Base-by-base conservation (phyloP, 169 alveolate species). In the Cryptosporidium baileyi region DNA sequence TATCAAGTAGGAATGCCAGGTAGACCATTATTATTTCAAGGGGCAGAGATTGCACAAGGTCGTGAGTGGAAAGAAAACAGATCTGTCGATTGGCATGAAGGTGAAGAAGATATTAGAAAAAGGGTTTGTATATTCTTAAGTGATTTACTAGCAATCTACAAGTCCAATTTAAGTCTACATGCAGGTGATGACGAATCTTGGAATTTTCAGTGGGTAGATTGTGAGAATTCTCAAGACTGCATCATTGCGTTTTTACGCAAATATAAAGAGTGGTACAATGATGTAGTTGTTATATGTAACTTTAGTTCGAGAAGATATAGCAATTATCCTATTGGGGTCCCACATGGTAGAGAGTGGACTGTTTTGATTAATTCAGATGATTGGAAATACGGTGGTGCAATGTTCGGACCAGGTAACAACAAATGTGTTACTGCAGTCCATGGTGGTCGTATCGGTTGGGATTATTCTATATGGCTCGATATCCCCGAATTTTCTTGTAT, bases 81-180 rank as follows among this genome's bases (percentile, higher is more conserved):
- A 80, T 89, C 92, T 26, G 91, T 90, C 6, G 93, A 90, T 60
- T 90, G 93, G 93, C 91, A 90, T 74, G 93, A 90, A 34, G 91
- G 92, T 15, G 91, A 90, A 28, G 93, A 90, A 60, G 91, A 82
- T 19, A 63, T 80, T 22, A 85, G 93, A 45, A 88, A 81, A 30
- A 90, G 88, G 45, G 67, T 81, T 32, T 88, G 91, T 36, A 63
- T 90, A 3, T 90, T 88, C 82, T 74, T 90, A 15, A 74, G 89
- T 24, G 92, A 90, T 60, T 90, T 90, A 28, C 45, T 90, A 62
- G 90, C 80, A 19, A 60, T 67, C 26, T 90, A 90, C 89, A 88
- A 44, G 40, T 26, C 44, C 30, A 80, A 89, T 63, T 81, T 81
- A 17, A 91, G 92, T 30, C 81, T 90, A 41, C 90, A 90, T 65